A percentile compares a stretch with the other conserved stretches of the same genome.
phyloP scores from a whole-genome alignment of 2,329 filamentous ascomycete species.

The Epichloe elymi region DNA sequence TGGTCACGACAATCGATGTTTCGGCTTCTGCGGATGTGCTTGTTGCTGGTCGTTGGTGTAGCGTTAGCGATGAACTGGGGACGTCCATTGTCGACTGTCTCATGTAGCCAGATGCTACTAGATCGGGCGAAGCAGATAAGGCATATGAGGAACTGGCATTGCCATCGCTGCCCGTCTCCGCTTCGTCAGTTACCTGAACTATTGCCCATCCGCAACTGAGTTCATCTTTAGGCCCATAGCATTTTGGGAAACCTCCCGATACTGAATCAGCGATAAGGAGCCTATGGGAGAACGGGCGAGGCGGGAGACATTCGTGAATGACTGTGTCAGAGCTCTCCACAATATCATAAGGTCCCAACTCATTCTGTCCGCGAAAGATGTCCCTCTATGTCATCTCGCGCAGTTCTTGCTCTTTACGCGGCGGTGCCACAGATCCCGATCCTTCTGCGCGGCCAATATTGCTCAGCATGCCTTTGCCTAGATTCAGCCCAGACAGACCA shows the following conservation, averaged over 20 bases:
- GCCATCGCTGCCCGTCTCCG: background rate
- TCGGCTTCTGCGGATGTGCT: background rate
- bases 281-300: slow-evolving; percentile 1
- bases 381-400: slow-evolving; percentile 33
- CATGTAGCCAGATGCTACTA: background rate
- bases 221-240: background rate
- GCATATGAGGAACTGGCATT: background rate
- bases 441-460: slow-evolving; percentile 17
- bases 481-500: slow-evolving; percentile 32
- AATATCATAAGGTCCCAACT: slow-evolving; percentile 20
- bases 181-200: slow-evolving; percentile 2
- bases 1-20: background rate
- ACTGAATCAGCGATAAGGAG: background rate
- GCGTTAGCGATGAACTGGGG: background rate
- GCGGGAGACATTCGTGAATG: background rate
- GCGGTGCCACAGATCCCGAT: slow-evolving; percentile 10
- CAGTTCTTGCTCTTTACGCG: slow-evolving; percentile 28
- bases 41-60: background rate
- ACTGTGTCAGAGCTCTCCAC: slow-evolving; percentile 17
- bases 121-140: background rate
- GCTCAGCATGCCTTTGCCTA: slow-evolving; percentile 33
- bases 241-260: background rate
- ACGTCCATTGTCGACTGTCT: background rate
- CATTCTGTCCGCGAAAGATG: slow-evolving; percentile 20
- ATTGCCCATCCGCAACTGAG: slow-evolving; percentile 7